Evolutionary conservation across 1,284 basidiomycete species (phyloP), one percentile per base, ranked within the genome.

Genomic region (Malassezia vespertilionis): DNA sequence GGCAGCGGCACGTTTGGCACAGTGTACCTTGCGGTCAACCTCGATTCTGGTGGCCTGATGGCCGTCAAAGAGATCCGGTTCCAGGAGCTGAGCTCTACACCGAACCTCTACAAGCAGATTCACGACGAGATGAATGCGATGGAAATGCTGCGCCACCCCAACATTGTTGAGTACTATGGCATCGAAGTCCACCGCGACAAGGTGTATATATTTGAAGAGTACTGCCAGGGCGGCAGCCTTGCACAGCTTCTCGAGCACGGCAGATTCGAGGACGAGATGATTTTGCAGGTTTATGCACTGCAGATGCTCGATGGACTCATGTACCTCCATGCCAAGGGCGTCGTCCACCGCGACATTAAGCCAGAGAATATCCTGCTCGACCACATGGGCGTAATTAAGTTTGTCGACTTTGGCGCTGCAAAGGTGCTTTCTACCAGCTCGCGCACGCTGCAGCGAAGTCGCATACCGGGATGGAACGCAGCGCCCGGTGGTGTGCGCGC

Each of bases 21-120:
- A 0, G 93, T 99, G n/a, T 99, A 97, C 71, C 79, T 88, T 33
- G 93, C 90, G 17, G 86, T 97, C 73, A 97, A 97, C 69, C 78
- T 97, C 49, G 93, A 97, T 70, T 84, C 87, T 1, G 89, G 91
- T 40, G 85, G 86, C 28, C 81, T 96, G 48, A 96, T 99, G 89
- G 93, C 93, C 4, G 93, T 97, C 66, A 99, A 99, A 74, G 93
- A 97, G 75, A 91, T 97, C 71, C 86, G 90, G 51, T 93, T 95
- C 72, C 89, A 95, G 69, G 93, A 97, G 49, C 62, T 74, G n/a
- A 63, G 73, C 73, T 90, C 41, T 78, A 85, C 37, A 82, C 72
- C 74, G 2, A 60, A 60, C 33, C 57, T 74, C 11, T 72, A 90
- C 74, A 80, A 86, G 56, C 88, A 93, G 69, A 95, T 99, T 73